Conservation (phyloP, 83 land plant species). For the Larix sibirica region DNA sequence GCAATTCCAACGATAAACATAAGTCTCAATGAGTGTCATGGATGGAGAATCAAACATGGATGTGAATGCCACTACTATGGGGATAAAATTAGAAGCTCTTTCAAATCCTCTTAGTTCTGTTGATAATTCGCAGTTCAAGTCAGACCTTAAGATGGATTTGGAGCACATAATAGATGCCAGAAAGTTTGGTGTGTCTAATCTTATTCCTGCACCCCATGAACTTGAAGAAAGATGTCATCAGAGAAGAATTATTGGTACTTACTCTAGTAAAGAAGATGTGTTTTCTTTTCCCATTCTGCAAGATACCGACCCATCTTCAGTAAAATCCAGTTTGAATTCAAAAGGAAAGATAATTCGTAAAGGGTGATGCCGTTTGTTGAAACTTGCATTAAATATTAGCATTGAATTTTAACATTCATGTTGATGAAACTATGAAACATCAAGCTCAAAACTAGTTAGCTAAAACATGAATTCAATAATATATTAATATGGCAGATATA, state of each 20-base stretch:
- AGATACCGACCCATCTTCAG: too few relatives aligned
- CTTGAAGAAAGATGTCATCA: not conserved
- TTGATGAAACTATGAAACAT: too few relatives aligned
- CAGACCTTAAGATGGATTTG: not conserved
- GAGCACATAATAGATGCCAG: not conserved
- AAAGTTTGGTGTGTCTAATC: not conserved
- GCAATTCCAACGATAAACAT: not conserved
- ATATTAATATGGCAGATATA: too few relatives aligned
- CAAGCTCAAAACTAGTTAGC: too few relatives aligned
- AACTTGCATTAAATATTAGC: too few relatives aligned
- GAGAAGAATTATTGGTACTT: not conserved
- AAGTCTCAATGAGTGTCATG: not conserved
- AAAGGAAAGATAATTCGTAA: not conserved
- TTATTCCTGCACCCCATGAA: too few relatives aligned
- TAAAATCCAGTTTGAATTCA: not conserved
- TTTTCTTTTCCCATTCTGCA: slow-evolving; percentile 3
- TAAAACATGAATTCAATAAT: too few relatives aligned
- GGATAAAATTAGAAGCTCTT: not conserved
- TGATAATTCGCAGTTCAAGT: not conserved
- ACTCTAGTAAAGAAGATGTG: not conserved
- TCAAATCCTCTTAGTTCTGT: not conserved
- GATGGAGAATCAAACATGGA: not conserved
- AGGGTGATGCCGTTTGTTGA: too few relatives aligned
- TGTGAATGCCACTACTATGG: not conserved
- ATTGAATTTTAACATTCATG: too few relatives aligned